Base-by-base conservation (phyloP, 495 filamentous ascomycete genomes). In the Hypoxylon subgilvum region DNA sequence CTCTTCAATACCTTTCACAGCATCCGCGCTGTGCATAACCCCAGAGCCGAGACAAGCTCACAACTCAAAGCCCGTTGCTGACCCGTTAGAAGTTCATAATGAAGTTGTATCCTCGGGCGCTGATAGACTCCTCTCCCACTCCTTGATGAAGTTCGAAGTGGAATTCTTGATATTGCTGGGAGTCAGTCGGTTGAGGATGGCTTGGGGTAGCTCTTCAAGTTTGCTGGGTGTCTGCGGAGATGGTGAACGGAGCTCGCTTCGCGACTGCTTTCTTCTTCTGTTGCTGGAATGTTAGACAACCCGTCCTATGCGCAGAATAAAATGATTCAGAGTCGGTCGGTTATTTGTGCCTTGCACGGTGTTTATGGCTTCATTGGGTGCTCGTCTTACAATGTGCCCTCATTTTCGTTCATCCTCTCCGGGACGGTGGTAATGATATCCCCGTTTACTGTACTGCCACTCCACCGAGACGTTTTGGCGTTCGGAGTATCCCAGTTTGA, bases 141-240 rank as follows among this genome's bases (percentile, higher is more conserved):
- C 88, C 43, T 80, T 85, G 84, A 92, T 91, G 50, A 90, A 74
- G 45, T 84, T 84, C 17, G 82, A 82, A 2, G 88, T 87, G n/a
- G 86, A 86, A 7, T 77, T 80, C 57, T 82, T 86, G 52, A 92
- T 76, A 54, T 87, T 88, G 40, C 79, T 81, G 0, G 88, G 86
- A 7, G 84, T 80, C 32, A 90, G 69, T 40, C 84, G 84, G 47
- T 81, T 82, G 44, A 72, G 54, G 16, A 78, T 63, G 34, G 67
- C 63, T 22, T 56, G 87, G n/a, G 86, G 85, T 36, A 91, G 82
- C 23, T 88, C 85, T 61, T 89, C 79, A 35, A 80, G 76, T 63
- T 79, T 76, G 31, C 55, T 47, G 13, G 61, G 39, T 7, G 67
- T 48, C 52, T 47, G 56, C 9, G 61, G 61, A 8, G 65, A 55